A percentile compares a stretch with the other conserved stretches of the same genome.
phyloP scores from a whole-genome alignment of 345 rosid genomes.

The Brassica carinata region DNA sequence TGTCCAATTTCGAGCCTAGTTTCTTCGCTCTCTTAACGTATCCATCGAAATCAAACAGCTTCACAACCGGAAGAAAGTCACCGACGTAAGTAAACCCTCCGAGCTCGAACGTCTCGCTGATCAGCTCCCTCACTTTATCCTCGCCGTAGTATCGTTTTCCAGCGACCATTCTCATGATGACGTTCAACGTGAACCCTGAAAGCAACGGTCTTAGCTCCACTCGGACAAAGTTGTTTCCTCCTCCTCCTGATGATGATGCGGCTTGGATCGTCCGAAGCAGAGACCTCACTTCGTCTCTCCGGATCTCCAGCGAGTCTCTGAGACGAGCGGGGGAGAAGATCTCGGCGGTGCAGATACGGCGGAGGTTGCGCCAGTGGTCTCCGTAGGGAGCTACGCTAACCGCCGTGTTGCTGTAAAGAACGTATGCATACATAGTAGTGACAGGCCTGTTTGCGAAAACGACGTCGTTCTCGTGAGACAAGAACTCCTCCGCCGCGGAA shows the following conservation, averaged over 20 bases:
- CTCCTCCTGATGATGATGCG: not conserved
- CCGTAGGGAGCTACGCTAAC: conserved; percentile 43
- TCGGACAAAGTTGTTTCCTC: not conserved
- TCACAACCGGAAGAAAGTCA: conserved; percentile 48
- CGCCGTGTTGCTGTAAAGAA: conserved; percentile 46
- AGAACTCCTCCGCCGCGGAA: conserved; percentile 38
- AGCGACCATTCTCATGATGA: conserved; percentile 42
- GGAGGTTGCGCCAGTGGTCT: conserved; percentile 58
- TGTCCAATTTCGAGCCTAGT: conserved; percentile 35
- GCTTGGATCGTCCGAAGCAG: conserved; percentile 9
- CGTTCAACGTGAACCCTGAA: conserved; percentile 36
- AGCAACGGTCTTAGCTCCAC: conserved; percentile 22
- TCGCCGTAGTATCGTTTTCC: conserved; percentile 51
- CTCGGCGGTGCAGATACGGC: conserved; percentile 43
- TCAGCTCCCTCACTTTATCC: conserved; percentile 40
- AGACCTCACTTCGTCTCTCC: conserved; percentile 40
- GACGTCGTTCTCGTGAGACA: conserved; percentile 44
- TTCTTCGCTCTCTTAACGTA: conserved; percentile 29
- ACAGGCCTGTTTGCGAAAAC: conserved; percentile 51
- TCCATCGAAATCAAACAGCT: conserved; percentile 37
- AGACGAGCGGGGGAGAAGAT: conserved; percentile 44
- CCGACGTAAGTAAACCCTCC: conserved; percentile 40
- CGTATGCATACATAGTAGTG: conserved; percentile 7
- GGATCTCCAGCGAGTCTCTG: conserved; percentile 4
- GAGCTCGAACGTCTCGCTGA: conserved; percentile 20